phyloP scores from a whole-genome alignment of 208 protist species.

The Leishmania gerbilli region DNA sequence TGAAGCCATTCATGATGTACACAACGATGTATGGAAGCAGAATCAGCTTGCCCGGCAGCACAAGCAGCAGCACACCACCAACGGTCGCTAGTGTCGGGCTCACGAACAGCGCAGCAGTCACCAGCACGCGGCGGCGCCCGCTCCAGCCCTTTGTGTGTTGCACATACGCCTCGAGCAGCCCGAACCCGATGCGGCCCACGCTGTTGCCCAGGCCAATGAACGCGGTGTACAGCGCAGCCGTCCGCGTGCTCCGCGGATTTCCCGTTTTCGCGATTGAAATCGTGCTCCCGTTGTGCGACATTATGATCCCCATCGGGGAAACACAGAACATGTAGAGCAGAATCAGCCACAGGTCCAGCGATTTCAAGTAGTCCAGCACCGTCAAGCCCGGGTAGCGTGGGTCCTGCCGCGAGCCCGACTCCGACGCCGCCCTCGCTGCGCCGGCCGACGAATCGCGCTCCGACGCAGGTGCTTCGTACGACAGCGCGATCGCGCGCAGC shows the following conservation, averaged over 20 bases:
- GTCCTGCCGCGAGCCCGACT: slow-evolving; percentile 33
- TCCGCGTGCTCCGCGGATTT: slow-evolving; percentile 26
- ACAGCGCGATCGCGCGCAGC: neutral
- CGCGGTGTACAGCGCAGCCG: slow-evolving; percentile 49
- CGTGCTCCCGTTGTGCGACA: slow-evolving; percentile 55
- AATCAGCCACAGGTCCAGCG: slow-evolving; percentile 49
- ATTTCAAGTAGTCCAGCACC: slow-evolving; percentile 39
- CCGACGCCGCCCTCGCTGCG: neutral
- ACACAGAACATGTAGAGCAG: slow-evolving; percentile 48
- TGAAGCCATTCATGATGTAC: slow-evolving; percentile 39
- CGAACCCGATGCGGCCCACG: slow-evolving; percentile 52
- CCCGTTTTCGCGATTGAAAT: slow-evolving; percentile 58
- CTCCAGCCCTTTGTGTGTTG: slow-evolving; percentile 36
- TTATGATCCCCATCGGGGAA: slow-evolving; percentile 38
- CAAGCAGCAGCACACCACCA: slow-evolving; percentile 46
- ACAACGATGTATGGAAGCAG: neutral
- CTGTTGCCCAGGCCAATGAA: slow-evolving; percentile 57
- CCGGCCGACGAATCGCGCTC: neutral
- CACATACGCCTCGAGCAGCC: slow-evolving; percentile 55
- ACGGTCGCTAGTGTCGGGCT: slow-evolving; percentile 33
- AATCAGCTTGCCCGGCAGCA: slow-evolving; percentile 40
- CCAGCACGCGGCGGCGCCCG: slow-evolving; percentile 33
- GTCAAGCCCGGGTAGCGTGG: slow-evolving; percentile 38
- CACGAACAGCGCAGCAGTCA: slow-evolving; percentile 37
- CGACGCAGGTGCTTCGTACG: neutral